Percentiles rank a stretch among this genome's conserved stretches.
Conservation (phyloP, 78 protist genomes). For the Monosiga brevicollis region DNA sequence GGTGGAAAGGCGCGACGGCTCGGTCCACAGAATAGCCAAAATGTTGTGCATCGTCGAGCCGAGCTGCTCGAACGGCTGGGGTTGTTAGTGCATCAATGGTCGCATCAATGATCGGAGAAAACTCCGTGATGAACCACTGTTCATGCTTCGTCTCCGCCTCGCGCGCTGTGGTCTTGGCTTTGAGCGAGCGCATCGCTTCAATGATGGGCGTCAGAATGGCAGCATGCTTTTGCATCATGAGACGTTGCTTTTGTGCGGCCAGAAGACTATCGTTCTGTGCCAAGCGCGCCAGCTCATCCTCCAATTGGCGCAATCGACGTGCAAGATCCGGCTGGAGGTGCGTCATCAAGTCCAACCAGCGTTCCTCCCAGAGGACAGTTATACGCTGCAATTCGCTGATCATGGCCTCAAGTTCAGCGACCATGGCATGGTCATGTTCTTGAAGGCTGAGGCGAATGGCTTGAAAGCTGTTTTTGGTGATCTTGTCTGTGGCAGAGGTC, state of each 20-base stretch:
- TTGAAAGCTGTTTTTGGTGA: neutral
- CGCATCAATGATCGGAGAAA: neutral
- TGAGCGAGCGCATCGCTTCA: neutral
- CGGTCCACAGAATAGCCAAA: neutral
- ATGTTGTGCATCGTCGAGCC: neutral
- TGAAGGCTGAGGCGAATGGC: neutral
- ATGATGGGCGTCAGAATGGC: neutral
- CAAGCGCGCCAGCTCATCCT: neutral
- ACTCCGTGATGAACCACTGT: neutral
- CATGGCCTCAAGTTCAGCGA: conserved; percentile 23
- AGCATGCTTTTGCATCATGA: neutral
- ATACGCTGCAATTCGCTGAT: conserved; percentile 32
- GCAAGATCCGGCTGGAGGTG: conserved; percentile 7
- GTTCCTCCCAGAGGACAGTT: conserved; percentile 57
- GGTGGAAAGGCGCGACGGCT: neutral
- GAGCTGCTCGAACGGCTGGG: neutral
- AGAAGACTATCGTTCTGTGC: neutral
- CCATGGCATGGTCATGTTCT: neutral
- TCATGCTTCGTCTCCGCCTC: conserved; percentile 1
- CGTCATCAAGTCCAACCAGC: conserved; percentile 28
- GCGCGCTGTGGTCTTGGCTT: neutral
- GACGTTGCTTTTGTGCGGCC: neutral
- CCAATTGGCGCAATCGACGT: neutral
- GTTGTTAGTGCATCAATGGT: neutral
- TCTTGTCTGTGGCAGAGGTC: neutral